A percentile compares a stretch with the other conserved stretches of the same genome.
Evolutionary conservation across 2,329 filamentous ascomycete genomes (phyloP).

Genomic region (Colletotrichum tabaci): DNA sequence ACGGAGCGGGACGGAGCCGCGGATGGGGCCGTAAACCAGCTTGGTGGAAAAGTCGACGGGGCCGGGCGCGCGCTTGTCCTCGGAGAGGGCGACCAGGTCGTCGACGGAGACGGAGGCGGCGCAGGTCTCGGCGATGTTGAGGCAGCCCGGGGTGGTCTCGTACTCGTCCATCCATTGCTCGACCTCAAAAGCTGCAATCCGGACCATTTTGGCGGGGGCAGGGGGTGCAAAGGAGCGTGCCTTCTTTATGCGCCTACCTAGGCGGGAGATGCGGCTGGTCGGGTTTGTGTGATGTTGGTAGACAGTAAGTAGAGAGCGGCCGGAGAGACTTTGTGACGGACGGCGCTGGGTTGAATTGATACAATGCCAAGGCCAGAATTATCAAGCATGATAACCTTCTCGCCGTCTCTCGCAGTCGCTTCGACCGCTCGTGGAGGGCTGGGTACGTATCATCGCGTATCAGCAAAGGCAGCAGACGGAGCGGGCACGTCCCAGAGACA

Average conservation of each 20-base stretch:
- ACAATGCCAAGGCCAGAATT: conserved; percentile 34
- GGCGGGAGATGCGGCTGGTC: neutral
- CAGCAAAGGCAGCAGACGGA: conserved; percentile 1
- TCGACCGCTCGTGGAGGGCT: conserved; percentile 10
- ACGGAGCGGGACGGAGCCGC: conserved; percentile 75
- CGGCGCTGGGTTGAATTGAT: conserved; percentile 21
- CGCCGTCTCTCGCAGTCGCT: conserved; percentile 11
- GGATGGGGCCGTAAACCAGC: conserved; percentile 82
- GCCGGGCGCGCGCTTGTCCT: conserved; percentile 61
- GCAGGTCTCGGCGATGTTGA: conserved; percentile 87
- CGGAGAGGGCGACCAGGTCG: conserved; percentile 73
- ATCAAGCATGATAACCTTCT: conserved; percentile 30
- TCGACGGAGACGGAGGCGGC: conserved; percentile 81
- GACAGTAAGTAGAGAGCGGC: neutral
- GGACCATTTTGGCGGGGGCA: conserved; percentile 51
- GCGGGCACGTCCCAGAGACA: conserved; percentile 20
- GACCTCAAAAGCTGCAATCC: conserved; percentile 69
- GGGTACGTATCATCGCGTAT: conserved; percentile 10
- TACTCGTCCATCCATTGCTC: conserved; percentile 80
- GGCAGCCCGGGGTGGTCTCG: conserved; percentile 67
- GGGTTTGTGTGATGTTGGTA: neutral
- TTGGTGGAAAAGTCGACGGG: conserved; percentile 66
- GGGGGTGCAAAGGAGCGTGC: too few relatives aligned
- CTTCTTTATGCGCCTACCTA: neutral
- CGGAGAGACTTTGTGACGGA: neutral